Evolutionary conservation across 495 filamentous ascomycete genomes (phyloP), one percentile per base, ranked within the genome.

Genomic region (Tetracladium setigerum): DNA sequence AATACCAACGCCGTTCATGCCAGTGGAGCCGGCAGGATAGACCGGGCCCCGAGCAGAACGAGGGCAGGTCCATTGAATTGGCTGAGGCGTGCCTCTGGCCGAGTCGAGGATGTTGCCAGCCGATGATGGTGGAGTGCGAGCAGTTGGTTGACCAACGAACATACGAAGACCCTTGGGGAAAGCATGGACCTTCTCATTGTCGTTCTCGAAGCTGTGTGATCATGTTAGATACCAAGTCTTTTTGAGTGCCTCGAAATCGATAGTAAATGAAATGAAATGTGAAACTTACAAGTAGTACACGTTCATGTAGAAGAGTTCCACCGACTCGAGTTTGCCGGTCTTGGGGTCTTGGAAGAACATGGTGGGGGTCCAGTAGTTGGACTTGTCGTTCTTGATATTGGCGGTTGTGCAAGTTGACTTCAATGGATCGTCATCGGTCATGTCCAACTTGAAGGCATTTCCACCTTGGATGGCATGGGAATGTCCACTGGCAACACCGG

Each of bases 111-210:
- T 50, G 15, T 60, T 52, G 41, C 65, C 71, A 22, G 65, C 49
- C 9, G 55, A 61, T 15, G 54, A 47, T 17, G 62, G 65, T 36
- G 58, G 67, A 40, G 61, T 62, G 33, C 78, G 75, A 38, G 71
- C 66, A 45, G 53, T 62, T 0, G 82, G 69, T 56, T 83, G 68
- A 32, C 87, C 87, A 35, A 81, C 73, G 13, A 89, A 53, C 82
- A 91, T 89, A 50, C 84, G 85, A 60, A 87, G 83, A 19, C 78
- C 81, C 10, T 65, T 57, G 0, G 79, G 83, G 62, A 86, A 87
- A 11, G 82, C 69, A 27, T 45, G 17, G 39, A 57, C 57, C 38
- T 45, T 48, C 34, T 60, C 54, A 13, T 38, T 53, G 39, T 54
- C 54, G 2, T 39, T 16, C 9, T 68, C 55, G 35, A 84, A 68